phyloP scores from a whole-genome alignment of 2,329 filamentous ascomycete species.

The Biscogniauxia marginata region DNA sequence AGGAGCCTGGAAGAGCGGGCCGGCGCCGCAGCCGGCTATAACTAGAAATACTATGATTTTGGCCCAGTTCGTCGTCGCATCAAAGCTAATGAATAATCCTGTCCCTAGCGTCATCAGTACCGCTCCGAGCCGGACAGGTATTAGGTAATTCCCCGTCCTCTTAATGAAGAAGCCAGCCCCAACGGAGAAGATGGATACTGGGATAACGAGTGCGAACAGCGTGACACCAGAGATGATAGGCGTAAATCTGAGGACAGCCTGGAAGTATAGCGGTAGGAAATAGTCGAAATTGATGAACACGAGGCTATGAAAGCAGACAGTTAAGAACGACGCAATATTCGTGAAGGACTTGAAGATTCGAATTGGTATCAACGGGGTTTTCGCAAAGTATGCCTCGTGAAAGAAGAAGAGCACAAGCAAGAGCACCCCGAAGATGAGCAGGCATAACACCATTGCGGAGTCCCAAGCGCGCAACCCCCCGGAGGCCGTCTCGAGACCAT shows the following conservation, averaged over 20 bases:
- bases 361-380: conserved; percentile 57
- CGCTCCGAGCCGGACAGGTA: conserved; percentile 43
- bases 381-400: conserved; percentile 53
- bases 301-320: conserved; percentile 36
- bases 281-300: conserved; percentile 57
- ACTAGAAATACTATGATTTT: conserved; percentile 39
- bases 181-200: conserved; percentile 32
- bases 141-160: conserved; percentile 47
- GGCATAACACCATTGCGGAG: conserved; percentile 50
- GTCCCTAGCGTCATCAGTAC: conserved; percentile 48
- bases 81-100: conserved; percentile 45
- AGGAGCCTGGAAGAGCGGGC: conserved; percentile 53
- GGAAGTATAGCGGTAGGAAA: conserved; percentile 61
- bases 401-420: conserved; percentile 45
- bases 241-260: conserved; percentile 51
- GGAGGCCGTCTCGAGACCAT: conserved; percentile 60
- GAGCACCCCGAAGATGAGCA: conserved; percentile 49
- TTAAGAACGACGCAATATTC: conserved; percentile 47
- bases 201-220: conserved; percentile 49
- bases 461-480: conserved; percentile 49
- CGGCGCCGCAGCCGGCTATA: conserved; percentile 48
- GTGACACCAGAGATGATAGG: conserved; percentile 50
- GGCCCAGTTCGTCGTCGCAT: conserved; percentile 39
- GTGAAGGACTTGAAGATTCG: conserved; percentile 48
- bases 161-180: conserved; percentile 21